Evolutionary conservation across 1,284 basidiomycete species (phyloP), one percentile per base, ranked within the genome.

Genomic region (Ganoderma leucocontextum): DNA sequence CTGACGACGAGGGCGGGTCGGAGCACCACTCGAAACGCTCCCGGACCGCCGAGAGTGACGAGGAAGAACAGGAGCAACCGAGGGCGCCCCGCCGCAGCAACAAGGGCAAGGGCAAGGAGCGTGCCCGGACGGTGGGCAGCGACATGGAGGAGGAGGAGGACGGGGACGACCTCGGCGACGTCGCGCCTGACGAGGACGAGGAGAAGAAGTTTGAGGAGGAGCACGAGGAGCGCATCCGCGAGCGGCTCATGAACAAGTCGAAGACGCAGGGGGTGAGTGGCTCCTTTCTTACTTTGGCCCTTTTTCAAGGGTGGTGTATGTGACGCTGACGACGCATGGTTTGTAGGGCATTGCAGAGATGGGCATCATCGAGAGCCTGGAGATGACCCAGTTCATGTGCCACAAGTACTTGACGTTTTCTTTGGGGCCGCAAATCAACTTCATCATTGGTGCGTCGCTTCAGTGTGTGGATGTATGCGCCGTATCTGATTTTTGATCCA

Each of bases 381-480:
- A 95, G 75, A 89, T 98, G 86, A 85, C 90, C 77, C 93, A 98
- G 79, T 99, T 99, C 81, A 98, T 99, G 97, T 98, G 96, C 79
- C 98, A 99, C 82, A 87, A 90, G 76, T 91, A 88, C 79, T 86
- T 97, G 60, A 89, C 86, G 0, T 93, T 98, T 79, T 84, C 86
- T 6, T 95, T 98, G 73, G 95, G 93, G 0, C 91, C 92, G 3
- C 95, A 96, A 79, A 93, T 99, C 78, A 99, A 99, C 82, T 99
- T 99, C 78, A 93, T 99, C 73, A 97, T 98, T 67, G 98, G 98
- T 86, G 82, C 79, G 85, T 88, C 9, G 52, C 25, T 29, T 25
- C 6, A 25, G 3, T 42, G 2, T 3, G 47, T 53, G 13, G n/a
- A 13, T 22, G 52, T 57, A 41, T 63, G 22, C 58, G 12, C 36